Evolutionary conservation across 306 rosid species (phyloP).

Genomic region (Crataegus laevigata): DNA sequence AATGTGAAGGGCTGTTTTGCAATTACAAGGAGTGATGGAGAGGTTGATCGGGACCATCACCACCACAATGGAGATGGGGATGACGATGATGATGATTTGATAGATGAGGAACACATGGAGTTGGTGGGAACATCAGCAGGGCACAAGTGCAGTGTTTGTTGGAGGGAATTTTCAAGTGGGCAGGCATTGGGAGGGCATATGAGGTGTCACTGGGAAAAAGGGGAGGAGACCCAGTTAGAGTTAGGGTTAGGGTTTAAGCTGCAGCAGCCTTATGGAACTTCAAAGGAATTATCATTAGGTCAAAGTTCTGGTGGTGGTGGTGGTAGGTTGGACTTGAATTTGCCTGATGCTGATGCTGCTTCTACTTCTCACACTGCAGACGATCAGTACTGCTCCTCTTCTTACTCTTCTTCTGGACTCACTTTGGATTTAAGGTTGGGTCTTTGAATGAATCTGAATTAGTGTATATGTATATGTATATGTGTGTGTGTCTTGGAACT

Average conservation of each 20-base stretch:
- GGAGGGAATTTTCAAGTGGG: conserved; percentile 51
- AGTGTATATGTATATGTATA: neutral
- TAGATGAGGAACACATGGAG: neutral
- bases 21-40: conserved; percentile 21
- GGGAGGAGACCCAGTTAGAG: conserved; percentile 15
- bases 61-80: neutral
- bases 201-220: conserved; percentile 63
- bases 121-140: conserved; percentile 6
- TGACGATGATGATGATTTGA: neutral
- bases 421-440: conserved; percentile 74
- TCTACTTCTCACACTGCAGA: conserved; percentile 19
- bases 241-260: neutral
- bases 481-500: neutral
- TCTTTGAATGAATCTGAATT: conserved; percentile 6
- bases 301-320: neutral
- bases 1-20: conserved; percentile 72
- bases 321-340: conserved; percentile 40
- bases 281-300: neutral
- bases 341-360: conserved; percentile 24
- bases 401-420: conserved; percentile 18
- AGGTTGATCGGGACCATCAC: neutral
- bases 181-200: conserved; percentile 66
- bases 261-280: neutral
- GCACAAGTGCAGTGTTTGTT: conserved; percentile 47
- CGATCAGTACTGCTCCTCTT: conserved; percentile 8